Conservation (phyloP, 1,284 basidiomycete genomes). For the Heterobasidion annosum region DNA sequence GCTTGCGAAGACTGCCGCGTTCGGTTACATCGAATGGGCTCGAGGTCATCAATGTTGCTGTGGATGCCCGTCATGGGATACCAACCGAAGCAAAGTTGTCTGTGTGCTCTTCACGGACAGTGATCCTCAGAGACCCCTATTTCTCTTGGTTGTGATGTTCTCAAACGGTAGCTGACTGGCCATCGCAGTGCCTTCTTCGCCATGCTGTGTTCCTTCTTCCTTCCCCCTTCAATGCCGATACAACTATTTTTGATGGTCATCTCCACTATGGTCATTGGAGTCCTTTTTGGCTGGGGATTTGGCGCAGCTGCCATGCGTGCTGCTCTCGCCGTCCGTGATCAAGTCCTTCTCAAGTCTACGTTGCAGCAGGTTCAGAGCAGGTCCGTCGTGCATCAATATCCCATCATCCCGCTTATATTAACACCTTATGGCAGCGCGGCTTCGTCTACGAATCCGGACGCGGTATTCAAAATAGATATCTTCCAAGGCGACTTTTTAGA, state of each 20-base stretch:
- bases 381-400: slow-evolving; percentile 14
- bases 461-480: slow-evolving; percentile 38
- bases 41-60: too few relatives aligned
- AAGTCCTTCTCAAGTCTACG: slow-evolving; percentile 37
- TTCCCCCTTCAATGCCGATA: slow-evolving; percentile 26
- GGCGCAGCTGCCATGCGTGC: slow-evolving; percentile 66
- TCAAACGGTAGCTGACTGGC: neutral
- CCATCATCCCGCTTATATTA: neutral
- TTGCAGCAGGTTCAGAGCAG: slow-evolving; percentile 34
- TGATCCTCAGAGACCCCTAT: too few relatives aligned
- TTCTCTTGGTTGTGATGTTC: neutral
- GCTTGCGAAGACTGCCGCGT: too few relatives aligned
- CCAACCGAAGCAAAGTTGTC: too few relatives aligned
- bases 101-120: too few relatives aligned
- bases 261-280: slow-evolving; percentile 43
- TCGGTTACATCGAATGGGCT: neutral
- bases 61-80: too few relatives aligned
- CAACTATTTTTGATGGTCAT: slow-evolving; percentile 30
- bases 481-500: slow-evolving; percentile 68
- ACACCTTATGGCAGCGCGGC: slow-evolving; percentile 25
- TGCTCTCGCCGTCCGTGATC: slow-evolving; percentile 45
- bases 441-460: slow-evolving; percentile 36
- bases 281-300: slow-evolving; percentile 70
- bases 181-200: slow-evolving; percentile 24
- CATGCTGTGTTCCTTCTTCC: slow-evolving; percentile 22